Evolutionary conservation across 345 rosid genomes (phyloP), one percentile per base, ranked within the genome.

Genomic region (Psidium friedrichsthalianum): DNA sequence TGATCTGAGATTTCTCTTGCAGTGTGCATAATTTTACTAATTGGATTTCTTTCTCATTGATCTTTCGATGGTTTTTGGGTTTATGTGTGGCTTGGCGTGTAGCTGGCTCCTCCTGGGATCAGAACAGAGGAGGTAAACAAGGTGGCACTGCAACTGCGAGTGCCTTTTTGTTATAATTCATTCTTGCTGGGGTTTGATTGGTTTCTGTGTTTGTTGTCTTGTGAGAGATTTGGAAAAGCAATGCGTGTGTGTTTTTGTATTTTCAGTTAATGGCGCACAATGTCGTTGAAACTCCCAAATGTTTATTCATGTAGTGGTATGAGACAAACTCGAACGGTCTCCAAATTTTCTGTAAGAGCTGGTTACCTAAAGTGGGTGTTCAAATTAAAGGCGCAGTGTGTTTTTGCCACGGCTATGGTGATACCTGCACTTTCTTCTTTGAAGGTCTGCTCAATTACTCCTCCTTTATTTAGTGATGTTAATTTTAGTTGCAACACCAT

Each of bases 371-470:
- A 88, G 85, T 86, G 11, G 96, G 91, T 1, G 92, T 90, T 40
- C 85, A 42, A 86, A 92, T 94, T 36, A 95, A 95, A 90, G 99
- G 98, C 82, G 91, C 89, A 36, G 87, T 97, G 84, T 95, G 85
- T 84, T 93, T 95, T 74, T 92, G 95, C 88, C 99, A 97, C 93
- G 99, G 99, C 20, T 97, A 97, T 91, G 99, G 99, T 51, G 98
- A 96, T 87, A 95, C 98, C 81, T 97, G 99, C 93, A 97, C 99
- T 85, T 97, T 97, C 94, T 94, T 97, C 94, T 95, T 95, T 80
- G 98, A 97, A 93, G 99, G 99, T 97, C 86, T 7, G 49, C 40
- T 56, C 49, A 82, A 24, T 14, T 54, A 61, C 52, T 78, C 83
- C 54, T 44, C 16, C 42, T 11, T 7, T 44, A 21, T 27, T n/a